phyloP scores from a whole-genome alignment of 495 filamentous ascomycete genomes.

The Penicillium parvum region DNA sequence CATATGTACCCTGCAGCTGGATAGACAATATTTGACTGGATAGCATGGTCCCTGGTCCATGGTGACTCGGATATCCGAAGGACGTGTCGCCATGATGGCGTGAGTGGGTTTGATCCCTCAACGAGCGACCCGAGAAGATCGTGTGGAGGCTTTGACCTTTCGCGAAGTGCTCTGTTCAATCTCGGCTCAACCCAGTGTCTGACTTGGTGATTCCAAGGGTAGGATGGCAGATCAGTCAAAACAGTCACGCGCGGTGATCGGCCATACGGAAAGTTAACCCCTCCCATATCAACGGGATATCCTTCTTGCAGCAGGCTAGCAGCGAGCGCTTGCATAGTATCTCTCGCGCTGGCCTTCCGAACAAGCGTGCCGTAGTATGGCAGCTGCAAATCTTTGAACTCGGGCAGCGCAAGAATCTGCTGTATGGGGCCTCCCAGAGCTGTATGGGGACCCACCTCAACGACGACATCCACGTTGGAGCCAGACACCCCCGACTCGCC shows the following conservation, averaged over 20 bases:
- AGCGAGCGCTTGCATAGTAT: slow-evolving; percentile 8
- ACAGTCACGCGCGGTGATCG: neutral
- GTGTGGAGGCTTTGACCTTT: slow-evolving; percentile 7
- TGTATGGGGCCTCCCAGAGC: slow-evolving; percentile 31
- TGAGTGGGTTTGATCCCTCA: slow-evolving; percentile 1
- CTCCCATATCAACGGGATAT: neutral
- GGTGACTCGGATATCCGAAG: slow-evolving; percentile 10
- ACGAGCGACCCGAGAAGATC: slow-evolving; percentile 12
- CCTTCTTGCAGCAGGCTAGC: slow-evolving; percentile 18
- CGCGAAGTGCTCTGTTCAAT: slow-evolving; percentile 14
- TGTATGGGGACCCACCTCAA: slow-evolving; percentile 49
- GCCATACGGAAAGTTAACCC: slow-evolving; percentile 1
- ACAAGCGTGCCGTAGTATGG: slow-evolving; percentile 1
- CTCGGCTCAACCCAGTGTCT: slow-evolving; percentile 25
- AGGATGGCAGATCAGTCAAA: slow-evolving; percentile 27
- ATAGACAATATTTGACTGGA: slow-evolving; percentile 13
- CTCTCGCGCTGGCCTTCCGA: slow-evolving; percentile 6
- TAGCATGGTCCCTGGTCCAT: slow-evolving; percentile 21
- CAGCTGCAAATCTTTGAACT: slow-evolving; percentile 4
- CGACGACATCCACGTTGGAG: slow-evolving; percentile 12
- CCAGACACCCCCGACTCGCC: neutral
- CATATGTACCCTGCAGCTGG: slow-evolving; percentile 20
- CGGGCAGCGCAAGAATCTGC: slow-evolving; percentile 8
- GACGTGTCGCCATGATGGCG: slow-evolving; percentile 13
- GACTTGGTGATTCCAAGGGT: slow-evolving; percentile 33